These are phyloP conservation scores for Aspergillus aculeatus DNA, from an alignment of 2,329 filamentous ascomycete genomes.

Conservation along the genomic window DNA sequence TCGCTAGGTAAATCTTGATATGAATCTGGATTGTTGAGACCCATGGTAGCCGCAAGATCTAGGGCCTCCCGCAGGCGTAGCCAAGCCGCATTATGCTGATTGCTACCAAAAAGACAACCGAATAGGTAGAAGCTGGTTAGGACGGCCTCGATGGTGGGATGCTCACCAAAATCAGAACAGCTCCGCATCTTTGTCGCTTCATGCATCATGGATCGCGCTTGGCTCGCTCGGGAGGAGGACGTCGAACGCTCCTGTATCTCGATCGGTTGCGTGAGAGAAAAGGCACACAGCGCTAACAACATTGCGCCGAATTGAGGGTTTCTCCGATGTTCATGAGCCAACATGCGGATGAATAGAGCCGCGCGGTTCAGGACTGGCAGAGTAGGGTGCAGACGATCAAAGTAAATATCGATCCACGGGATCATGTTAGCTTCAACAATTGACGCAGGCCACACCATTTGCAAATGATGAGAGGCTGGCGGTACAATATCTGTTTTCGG, in stretches of 20 bases:
- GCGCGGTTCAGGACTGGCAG: conserved; percentile 43
- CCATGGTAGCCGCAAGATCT: conserved; percentile 43
- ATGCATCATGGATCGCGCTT: conserved; percentile 44
- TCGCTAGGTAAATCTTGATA: conserved; percentile 39
- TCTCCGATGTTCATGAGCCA: conserved; percentile 43
- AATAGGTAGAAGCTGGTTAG: conserved; percentile 77
- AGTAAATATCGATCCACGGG: conserved; percentile 46
- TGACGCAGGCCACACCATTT: conserved; percentile 38
- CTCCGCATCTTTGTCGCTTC: conserved; percentile 47
- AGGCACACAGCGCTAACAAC: conserved; percentile 44
- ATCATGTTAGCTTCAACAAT: conserved; percentile 45
- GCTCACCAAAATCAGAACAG: conserved; percentile 42
- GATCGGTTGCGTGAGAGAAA: conserved; percentile 46
- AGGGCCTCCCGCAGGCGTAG: conserved; percentile 71
- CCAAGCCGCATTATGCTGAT: conserved; percentile 75
- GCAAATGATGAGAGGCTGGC: conserved; percentile 21
- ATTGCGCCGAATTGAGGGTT: conserved; percentile 47
- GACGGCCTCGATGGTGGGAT: conserved; percentile 42
- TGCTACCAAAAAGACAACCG: conserved; percentile 67
- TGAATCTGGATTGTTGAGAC: conserved; percentile 40
- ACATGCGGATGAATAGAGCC: conserved; percentile 43
- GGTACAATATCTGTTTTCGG: conserved; percentile 20
- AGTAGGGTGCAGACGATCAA: conserved; percentile 46
- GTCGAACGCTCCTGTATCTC: conserved; percentile 43
- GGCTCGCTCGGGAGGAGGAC: conserved; percentile 34